phyloP scores from a whole-genome alignment of 352 stramenopile genomes.

The Discostella stelligera region DNA sequence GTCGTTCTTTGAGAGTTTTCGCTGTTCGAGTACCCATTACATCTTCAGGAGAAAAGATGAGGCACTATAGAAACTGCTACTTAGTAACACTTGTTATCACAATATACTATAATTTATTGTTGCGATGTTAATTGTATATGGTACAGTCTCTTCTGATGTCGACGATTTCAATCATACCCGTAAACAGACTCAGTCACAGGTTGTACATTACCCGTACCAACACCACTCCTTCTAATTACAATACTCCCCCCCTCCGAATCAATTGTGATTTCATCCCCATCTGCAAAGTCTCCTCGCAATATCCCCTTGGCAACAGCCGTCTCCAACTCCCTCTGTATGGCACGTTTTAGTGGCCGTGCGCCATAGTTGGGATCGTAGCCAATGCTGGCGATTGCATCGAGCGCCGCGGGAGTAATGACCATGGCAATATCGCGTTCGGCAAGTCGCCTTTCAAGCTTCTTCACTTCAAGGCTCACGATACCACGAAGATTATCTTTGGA shows the following conservation, averaged over 20 bases:
- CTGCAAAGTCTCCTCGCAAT: constrained; percentile 85
- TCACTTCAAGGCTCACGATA: constrained; percentile 93
- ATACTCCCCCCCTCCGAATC: constrained; percentile 38
- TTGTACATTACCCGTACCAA: constrained; percentile 19
- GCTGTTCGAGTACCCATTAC: no score
- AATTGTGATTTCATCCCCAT: constrained; percentile 84
- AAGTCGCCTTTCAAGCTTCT: constrained; percentile 88
- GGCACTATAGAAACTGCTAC: no score
- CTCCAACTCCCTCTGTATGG: constrained; percentile 95
- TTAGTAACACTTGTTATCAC: no score
- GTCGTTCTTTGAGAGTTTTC: no score
- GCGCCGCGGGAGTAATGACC: constrained; percentile 86
- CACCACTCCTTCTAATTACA: constrained; percentile 34
- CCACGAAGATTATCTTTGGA: constrained; percentile 86
- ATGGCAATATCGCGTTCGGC: constrained; percentile 90
- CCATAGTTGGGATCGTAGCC: constrained; percentile 96
- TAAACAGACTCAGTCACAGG: neutral
- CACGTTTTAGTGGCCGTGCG: constrained; percentile 92
- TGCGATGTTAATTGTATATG: neutral
- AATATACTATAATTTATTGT: neutral
- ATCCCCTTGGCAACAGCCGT: constrained; percentile 91
- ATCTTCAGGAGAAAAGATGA: no score
- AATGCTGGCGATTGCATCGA: constrained; percentile 90
- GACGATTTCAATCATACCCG: neutral
- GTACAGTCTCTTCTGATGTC: neutral